Base-by-base conservation (phyloP, 2,329 filamentous ascomycete genomes). In the Ceratocystis alfenasii region DNA sequence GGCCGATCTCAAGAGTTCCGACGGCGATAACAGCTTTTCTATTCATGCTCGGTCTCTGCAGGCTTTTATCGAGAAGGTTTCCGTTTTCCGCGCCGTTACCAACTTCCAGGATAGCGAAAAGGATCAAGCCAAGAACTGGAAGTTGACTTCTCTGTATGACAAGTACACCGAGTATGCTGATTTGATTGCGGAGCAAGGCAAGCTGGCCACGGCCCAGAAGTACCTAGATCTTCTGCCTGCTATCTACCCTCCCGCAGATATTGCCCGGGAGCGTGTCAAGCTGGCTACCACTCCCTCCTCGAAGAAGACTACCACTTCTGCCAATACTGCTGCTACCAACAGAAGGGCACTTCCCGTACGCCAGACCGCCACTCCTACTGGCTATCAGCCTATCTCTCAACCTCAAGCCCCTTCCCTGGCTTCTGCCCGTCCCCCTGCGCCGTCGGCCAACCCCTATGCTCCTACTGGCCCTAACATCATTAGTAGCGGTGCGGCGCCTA, bases 91-190 rank as follows among this genome's bases (percentile, higher is more conserved):
- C 65, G 84, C 94, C 70, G 92, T 96, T 55, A 92, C 91, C 69
- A 91, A 93, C 72, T 99, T 96, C 78, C 79, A 88, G 71, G 94
- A 99, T 73, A 76, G 78, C 7, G 91, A 96, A 72, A 83, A 84
- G 69, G 77, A 78, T 60, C 83, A 89, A 70, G 80, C 83, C 8
- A 86, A 86, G 1, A 89, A 87, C 71, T 99, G 93, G 93, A 96
- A 95, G 77, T 84, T 99, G 68, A 83, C 86, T 46, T 81, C 87
- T 1, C 79, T 99, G 64, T 99, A 99, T 75, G 87, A 91, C 74
- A 96, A 96, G 77, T 99, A 99, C 74, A 87, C 89, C 33, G 94
- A 99, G 77, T 99, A 97, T 74, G 93, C 94, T 15, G 93, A 99
- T 73, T 92, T 99, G 70, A 85, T 95, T 66, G 91, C 94, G 60